Conservation (phyloP, 2,329 filamentous ascomycete genomes). For the Clarireedia hainanense region DNA sequence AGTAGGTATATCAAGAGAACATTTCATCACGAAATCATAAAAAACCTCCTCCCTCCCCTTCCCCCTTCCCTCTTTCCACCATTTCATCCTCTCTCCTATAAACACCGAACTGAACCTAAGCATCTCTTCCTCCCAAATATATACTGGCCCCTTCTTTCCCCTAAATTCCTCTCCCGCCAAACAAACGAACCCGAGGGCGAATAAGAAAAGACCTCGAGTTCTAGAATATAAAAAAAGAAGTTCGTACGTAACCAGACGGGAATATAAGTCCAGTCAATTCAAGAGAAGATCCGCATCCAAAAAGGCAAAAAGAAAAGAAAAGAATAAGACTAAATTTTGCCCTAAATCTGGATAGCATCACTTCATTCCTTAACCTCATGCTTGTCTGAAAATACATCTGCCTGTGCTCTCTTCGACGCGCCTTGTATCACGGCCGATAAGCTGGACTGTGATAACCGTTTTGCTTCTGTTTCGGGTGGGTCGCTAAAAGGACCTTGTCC, state of each 20-base stretch:
- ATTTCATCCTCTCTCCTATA: too few relatives aligned
- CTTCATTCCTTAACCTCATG: conserved; percentile 43
- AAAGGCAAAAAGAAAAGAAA: not conserved
- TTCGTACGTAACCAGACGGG: conserved; percentile 1
- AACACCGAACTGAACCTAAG: too few relatives aligned
- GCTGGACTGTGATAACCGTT: conserved; percentile 36
- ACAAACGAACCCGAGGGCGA: not conserved
- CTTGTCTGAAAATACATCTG: conserved; percentile 51
- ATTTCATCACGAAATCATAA: too few relatives aligned
- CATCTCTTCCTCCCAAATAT: too few relatives aligned
- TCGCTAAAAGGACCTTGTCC: conserved; percentile 55
- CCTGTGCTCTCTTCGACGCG: conserved; percentile 33
- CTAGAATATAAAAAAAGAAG: not conserved
- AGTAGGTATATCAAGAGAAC: too few relatives aligned
- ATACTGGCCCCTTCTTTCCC: too few relatives aligned
- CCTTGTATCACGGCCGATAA: conserved; percentile 51
- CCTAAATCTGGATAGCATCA: not conserved
- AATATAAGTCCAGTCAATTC: not conserved
- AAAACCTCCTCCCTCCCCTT: too few relatives aligned
- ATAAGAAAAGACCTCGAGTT: not conserved
- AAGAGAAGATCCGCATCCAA: not conserved
- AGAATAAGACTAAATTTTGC: too few relatives aligned
- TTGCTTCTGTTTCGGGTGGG: conserved; percentile 32
- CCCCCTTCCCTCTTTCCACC: too few relatives aligned
- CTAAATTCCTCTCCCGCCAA: not conserved